Base-by-base conservation (phyloP, 2,329 filamentous ascomycete genomes). In the Cryphonectria japonica region DNA sequence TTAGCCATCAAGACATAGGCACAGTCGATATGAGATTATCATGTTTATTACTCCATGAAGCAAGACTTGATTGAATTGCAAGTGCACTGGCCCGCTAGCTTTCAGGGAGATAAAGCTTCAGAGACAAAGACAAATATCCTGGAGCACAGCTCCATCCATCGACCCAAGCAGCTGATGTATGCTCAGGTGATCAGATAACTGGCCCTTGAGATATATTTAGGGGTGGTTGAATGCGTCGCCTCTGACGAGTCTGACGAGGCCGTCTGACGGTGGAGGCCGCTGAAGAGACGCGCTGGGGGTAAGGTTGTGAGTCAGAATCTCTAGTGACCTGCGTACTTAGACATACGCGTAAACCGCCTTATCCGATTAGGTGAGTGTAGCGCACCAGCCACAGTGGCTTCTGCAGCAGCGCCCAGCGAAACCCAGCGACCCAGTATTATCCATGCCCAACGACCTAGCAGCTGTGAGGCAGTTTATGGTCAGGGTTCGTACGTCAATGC, bases 321-420 rank as follows among this genome's bases (percentile, higher is more conserved):
- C 19, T 22, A 22, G 22, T 39, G 16, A 11, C 34, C n/a, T 14
- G 22, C 22, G 8, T 4, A 29, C 26, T 26, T 26, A 32, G 22
- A 61, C 19, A 29, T 32, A 32, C 29, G 16, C 26, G 52, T 54
- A 26, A 26, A 54, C 50, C n/a, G 26, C 54, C 29, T 57, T 32
- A 32, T 57, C 54, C 13, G 54, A 29, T 32, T 32, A 32, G 54
- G 54, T 16, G 26, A 59, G 39, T 26, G 8, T 34, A 62, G 32
- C 63, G 32, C 63, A 65, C 63, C 29, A 65, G 63, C 63, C 63
- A 65, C 63, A 65, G 63, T 65, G 63, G 63, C 63, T 65, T n/a
- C 37, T 29, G 37, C 46, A 29, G 61, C 39, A 59, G 54, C 26
- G 54, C 26, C 61, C 37, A 64, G 61, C 61, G 61, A n/a, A 19